These are phyloP conservation scores for Cordia subcordata DNA, from an alignment of 257 asterid species.

Conservation along the genomic window DNA sequence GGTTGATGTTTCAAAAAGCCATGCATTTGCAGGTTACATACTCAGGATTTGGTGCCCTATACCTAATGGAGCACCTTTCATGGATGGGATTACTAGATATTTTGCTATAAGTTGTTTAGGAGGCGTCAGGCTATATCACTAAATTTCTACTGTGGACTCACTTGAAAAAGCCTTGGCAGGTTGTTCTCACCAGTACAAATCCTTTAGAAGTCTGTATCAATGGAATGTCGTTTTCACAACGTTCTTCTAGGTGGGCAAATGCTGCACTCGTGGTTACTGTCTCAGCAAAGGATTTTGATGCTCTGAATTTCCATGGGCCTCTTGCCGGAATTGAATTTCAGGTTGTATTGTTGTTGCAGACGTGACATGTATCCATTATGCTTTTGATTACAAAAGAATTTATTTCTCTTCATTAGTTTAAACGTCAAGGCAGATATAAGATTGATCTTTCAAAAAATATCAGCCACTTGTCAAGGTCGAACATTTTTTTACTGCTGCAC, in stretches of 20 bases:
- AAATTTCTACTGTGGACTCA: not conserved
- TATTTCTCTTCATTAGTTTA: not conserved
- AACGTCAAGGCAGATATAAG: not conserved
- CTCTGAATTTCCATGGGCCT: constrained; percentile 59
- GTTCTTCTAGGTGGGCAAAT: constrained; percentile 93
- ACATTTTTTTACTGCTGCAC: not conserved
- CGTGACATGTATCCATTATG: not conserved
- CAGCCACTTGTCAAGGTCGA: not conserved
- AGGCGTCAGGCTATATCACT: not conserved
- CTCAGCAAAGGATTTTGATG: constrained; percentile 67
- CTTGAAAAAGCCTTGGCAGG: constrained; percentile 46
- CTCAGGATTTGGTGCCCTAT: too few relatives aligned
- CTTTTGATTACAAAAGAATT: too few relatives aligned
- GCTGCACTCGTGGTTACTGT: constrained; percentile 85
- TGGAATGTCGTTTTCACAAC: constrained; percentile 93
- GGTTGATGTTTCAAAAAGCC: too few relatives aligned
- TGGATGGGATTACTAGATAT: not conserved
- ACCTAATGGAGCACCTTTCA: not conserved
- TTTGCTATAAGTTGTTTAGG: not conserved
- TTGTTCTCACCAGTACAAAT: constrained; percentile 85
- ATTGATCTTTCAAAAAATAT: not conserved
- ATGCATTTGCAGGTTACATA: too few relatives aligned
- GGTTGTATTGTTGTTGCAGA: constrained; percentile 31
- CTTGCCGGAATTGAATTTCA: constrained; percentile 94
- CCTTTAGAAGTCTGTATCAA: constrained; percentile 89